phyloP scores from a whole-genome alignment of 768 basidiomycete genomes.

The Boletus bicolor region DNA sequence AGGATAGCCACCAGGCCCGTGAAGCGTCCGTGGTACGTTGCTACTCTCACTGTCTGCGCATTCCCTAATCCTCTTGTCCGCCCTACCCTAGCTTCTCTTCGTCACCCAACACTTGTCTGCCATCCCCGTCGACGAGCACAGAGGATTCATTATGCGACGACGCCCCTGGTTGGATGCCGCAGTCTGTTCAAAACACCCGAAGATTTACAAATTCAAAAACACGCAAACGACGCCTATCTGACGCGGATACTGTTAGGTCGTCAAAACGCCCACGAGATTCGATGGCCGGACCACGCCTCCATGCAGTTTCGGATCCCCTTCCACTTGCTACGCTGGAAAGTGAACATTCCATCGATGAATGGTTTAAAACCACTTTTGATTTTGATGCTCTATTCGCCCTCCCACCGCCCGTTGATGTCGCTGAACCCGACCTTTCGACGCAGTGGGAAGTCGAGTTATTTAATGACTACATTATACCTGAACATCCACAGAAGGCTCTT shows the following conservation, averaged over 20 bases:
- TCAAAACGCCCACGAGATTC: constrained; percentile 30
- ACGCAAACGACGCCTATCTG: constrained; percentile 38
- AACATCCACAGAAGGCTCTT: neutral
- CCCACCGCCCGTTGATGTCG: constrained; percentile 19
- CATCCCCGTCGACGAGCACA: too few species aligned
- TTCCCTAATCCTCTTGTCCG: too few species aligned
- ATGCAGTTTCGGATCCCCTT: constrained; percentile 32
- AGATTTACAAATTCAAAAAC: neutral
- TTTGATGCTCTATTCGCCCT: constrained; percentile 24
- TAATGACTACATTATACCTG: constrained; percentile 19
- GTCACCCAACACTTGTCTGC: too few species aligned
- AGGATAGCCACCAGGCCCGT: too few species aligned
- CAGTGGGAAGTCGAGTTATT: constrained; percentile 36
- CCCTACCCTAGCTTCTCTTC: too few species aligned
- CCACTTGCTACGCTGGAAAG: constrained; percentile 14
- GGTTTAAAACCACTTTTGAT: constrained; percentile 31
- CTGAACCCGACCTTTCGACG: constrained; percentile 22
- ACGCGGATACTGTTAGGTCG: constrained; percentile 15
- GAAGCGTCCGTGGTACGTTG: too few species aligned
- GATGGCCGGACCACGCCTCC: constrained; percentile 15
- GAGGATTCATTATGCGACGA: too few species aligned
- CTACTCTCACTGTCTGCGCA: too few species aligned
- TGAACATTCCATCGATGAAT: constrained; percentile 31
- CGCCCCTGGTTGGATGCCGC: too few species aligned
- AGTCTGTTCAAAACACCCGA: neutral